Base-by-base conservation (phyloP, 1,284 basidiomycete genomes). In the Anthracocystis setariae region DNA sequence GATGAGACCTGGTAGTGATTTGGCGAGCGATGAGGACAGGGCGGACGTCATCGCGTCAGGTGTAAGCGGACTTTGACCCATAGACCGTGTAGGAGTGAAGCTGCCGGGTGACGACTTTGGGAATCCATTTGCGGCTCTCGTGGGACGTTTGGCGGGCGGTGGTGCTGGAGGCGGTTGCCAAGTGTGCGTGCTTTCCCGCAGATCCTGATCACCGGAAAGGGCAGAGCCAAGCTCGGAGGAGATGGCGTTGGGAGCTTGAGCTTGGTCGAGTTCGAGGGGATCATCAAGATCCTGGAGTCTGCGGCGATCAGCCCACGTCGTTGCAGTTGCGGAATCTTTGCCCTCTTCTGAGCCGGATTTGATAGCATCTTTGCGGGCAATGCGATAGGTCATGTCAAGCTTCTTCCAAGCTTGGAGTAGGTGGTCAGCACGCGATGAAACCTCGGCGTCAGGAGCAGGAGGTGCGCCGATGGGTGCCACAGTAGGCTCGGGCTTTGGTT, bases 351-450 rank as follows among this genome's bases (percentile, higher is more conserved):
- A 65, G 50, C 42, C 84, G 83, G 85, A 84, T 12, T 84, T 86
- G 33, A 83, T 85, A 50, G 85, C 85, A 27, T 84, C 84, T 15
- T 85, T 86, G 46, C 82, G 77, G 1, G 84, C 84, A 48, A 96
- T 95, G 72, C 92, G 90, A 82, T 92, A 94, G 9, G 88, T 90
- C 38, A 89, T 84, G 48, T 90, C 89, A 42, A 95, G 86, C 18
- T 86, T 86, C 32, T 88, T 87, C 93, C 93, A 96, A 52, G 89
- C 86, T 18, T 87, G 87, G 3, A 92, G 83, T 15, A 94, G 85
- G 88, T 90, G 73, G 24, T 76, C 61, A n/a, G 80, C 78, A 8
- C 77, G 66, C 10, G 40, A 46, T 17, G 60, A 61, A 8, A 73
- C 58, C n/a, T 63, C 51, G 9, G 42, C 54, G 35, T 66, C 52